Percentiles rank a stretch among this genome's conserved stretches.
Conservation (phyloP, 306 rosid genomes). For the Ziziphus jujuba region DNA sequence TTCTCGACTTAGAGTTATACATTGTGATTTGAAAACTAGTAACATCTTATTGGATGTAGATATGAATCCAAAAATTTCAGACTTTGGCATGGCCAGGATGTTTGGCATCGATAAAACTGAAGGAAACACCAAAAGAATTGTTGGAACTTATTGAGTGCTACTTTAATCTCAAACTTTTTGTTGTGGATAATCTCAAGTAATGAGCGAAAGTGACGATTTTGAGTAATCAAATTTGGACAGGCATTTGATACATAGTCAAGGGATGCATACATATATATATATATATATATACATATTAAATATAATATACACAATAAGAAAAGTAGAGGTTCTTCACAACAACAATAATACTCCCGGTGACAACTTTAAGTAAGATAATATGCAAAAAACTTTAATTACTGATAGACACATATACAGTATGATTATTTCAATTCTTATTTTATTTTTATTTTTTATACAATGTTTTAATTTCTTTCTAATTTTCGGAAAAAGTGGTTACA, state of each 20-base stretch:
- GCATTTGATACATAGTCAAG: background rate
- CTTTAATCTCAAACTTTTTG: background rate
- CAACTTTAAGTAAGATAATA: no score
- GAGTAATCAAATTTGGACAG: background rate
- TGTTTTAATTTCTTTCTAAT: background rate
- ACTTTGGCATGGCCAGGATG: constrained; percentile 68
- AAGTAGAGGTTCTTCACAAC: no score
- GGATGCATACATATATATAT: no score
- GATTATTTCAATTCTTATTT: background rate
- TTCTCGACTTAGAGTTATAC: constrained; percentile 50
- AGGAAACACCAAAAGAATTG: constrained; percentile 43
- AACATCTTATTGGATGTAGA: constrained; percentile 47
- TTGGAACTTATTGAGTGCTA: constrained; percentile 61
- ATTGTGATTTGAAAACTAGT: constrained; percentile 60
- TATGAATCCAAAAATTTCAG: constrained; percentile 57
- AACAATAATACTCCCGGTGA: no score
- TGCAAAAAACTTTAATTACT: no score
- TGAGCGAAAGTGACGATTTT: background rate
- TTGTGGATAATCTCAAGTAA: background rate
- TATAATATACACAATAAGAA: no score
- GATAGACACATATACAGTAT: no score
- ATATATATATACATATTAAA: no score
- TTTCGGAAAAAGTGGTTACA: constrained; percentile 43
- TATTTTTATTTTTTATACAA: background rate
- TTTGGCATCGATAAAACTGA: no score